A percentile compares a stretch with the other conserved stretches of the same genome.
Evolutionary conservation across 768 basidiomycete genomes (phyloP).

Genomic region (Lentinula sp.): DNA sequence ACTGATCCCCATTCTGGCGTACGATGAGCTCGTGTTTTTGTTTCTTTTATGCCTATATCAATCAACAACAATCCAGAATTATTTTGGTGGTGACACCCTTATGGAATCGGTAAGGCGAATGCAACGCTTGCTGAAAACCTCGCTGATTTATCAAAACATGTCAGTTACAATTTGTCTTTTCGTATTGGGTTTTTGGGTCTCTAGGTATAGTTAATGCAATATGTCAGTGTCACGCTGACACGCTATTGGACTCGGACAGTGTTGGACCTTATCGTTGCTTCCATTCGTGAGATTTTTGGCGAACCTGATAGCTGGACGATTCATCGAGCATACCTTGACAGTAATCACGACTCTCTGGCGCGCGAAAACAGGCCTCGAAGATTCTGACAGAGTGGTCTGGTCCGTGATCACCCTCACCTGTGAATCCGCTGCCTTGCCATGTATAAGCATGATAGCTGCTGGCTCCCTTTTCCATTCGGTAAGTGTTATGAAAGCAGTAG

Average conservation of each 20-base stretch:
- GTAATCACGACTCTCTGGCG: slow-evolving; percentile 36
- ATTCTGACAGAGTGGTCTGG: slow-evolving; percentile 26
- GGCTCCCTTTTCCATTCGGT: slow-evolving; percentile 27
- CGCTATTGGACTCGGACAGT: slow-evolving; percentile 15
- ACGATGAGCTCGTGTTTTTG: background rate
- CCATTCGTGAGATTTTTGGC: slow-evolving; percentile 23
- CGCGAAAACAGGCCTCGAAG: slow-evolving; percentile 25
- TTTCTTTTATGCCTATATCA: background rate
- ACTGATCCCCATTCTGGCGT: background rate
- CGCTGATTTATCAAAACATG: background rate
- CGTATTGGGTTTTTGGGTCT: slow-evolving; percentile 40
- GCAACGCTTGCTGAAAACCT: background rate
- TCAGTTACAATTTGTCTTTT: slow-evolving; percentile 18
- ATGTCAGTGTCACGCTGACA: background rate
- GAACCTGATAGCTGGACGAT: background rate
- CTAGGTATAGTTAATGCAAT: slow-evolving; percentile 21
- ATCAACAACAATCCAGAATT: background rate
- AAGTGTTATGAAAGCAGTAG: slow-evolving; percentile 6
- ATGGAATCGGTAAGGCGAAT: background rate
- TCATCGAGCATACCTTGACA: slow-evolving; percentile 10
- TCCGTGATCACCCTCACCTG: slow-evolving; percentile 25
- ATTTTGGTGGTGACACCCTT: background rate
- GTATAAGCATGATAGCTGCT: slow-evolving; percentile 23
- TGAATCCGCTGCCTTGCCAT: slow-evolving; percentile 27
- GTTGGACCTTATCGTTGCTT: slow-evolving; percentile 32